These are phyloP conservation scores for Gliomastix tumulicola DNA, from an alignment of 2,329 filamentous ascomycete species.

Conservation along the genomic window DNA sequence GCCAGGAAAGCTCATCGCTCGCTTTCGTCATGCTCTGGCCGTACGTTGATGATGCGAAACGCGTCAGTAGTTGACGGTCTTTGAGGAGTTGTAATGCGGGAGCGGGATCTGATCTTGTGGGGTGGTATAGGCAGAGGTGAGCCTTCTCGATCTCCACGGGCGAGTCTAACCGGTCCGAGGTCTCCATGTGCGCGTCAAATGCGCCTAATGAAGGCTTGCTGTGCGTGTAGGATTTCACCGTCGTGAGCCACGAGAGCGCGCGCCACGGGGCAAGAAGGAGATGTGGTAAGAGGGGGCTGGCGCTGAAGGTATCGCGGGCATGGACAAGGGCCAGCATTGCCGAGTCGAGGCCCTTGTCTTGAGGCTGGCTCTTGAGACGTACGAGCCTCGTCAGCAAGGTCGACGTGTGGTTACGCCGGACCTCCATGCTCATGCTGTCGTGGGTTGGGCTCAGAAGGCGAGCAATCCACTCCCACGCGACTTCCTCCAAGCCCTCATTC, in stretches of 20 bases:
- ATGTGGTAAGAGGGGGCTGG: conserved; percentile 22
- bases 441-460: conserved; percentile 24
- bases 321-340: conserved; percentile 41
- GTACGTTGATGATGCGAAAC: too few species aligned
- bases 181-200: conserved; percentile 45
- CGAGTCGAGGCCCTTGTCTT: conserved; percentile 35
- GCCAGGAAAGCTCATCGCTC: too few species aligned
- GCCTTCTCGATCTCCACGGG: conserved; percentile 37
- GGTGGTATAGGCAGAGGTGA: conserved; percentile 49
- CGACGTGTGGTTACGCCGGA: conserved; percentile 13
- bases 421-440: conserved; percentile 10
- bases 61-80: too few species aligned
- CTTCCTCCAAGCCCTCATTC: conserved; percentile 41
- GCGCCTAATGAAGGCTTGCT: conserved; percentile 36
- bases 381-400: conserved; percentile 32
- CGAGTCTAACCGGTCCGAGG: conserved; percentile 30
- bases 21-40: too few species aligned
- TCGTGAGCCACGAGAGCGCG: conserved; percentile 42
- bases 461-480: conserved; percentile 46
- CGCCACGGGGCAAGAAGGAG: conserved; percentile 37
- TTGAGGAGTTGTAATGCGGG: conserved; percentile 40
- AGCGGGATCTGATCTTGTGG: conserved; percentile 37
- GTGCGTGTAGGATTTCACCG: conserved; percentile 39
- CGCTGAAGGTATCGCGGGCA: conserved; percentile 33
- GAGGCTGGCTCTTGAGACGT: conserved; percentile 29